Base-by-base conservation (phyloP, 306 rosid species). In the Mucuna pruriens region DNA sequence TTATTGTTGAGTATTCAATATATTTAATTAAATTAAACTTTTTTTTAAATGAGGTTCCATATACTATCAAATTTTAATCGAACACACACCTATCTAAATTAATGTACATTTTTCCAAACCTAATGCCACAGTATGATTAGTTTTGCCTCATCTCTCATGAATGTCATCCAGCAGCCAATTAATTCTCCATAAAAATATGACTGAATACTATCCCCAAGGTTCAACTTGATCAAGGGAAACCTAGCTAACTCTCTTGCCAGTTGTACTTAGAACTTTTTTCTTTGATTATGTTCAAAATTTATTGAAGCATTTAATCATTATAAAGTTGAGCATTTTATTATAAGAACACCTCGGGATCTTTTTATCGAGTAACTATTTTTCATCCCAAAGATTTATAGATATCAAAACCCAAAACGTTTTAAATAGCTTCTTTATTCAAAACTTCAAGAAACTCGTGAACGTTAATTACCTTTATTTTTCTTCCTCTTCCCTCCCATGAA, bases 391-490 rank as follows among this genome's bases (percentile, higher is more conserved):
- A 4, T 2, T 10, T 4, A 19, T 36, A 4, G 3, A 15, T n/a
- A 34, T 34, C 0, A 17, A 34, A 65, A 38, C 29, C 4, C 1
- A 36, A 61, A 61, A 38, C 17, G 48, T 64, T 66, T 16, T 36
- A 12, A 66, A 20, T 10, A 6, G 33, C 1, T 20, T 40, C 73
- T 67, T 67, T 67, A 39, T 20, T 20, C 0, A 40, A 39, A 20
- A 2, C 29, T 40, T 22, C 52, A 40, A 67, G 73, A 67, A 67
- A 39, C 73, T 67, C 73, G 73, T 67, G 73, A 67, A 10, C 2
- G 51, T 39, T 66, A 39, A 38, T 66, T 20, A 66, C 5, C 33
- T 39, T 65, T 65, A 4, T 19, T 65, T 64, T 36, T 9, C 39
- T 66, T 34, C 52, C 52, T 36, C 17, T 66, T 66, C 52, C 52